Conservation (phyloP, 108 stramenopile genomes). For the Nitzschia sp. region DNA sequence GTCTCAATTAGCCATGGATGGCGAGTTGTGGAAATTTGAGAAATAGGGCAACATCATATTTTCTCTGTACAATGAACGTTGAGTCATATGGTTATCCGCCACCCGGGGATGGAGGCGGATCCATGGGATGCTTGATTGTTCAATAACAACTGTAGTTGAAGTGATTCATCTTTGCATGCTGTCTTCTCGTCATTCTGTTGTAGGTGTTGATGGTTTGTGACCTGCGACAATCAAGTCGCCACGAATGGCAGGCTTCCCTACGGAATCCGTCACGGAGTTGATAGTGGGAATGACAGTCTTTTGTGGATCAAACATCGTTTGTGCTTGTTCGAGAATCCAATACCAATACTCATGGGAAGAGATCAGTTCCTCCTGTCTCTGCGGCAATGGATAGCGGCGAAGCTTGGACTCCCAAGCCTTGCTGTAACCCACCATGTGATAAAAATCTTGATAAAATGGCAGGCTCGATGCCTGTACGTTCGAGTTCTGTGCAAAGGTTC, state of each 20-base stretch:
- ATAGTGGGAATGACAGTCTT: slow-evolving; percentile 6
- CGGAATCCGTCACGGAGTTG: not conserved
- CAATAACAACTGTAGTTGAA: no score
- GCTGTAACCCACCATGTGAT: slow-evolving; percentile 37
- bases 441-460: slow-evolving; percentile 42
- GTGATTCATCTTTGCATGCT: no score
- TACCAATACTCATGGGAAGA: slow-evolving; percentile 24
- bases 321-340: slow-evolving; percentile 10
- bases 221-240: slow-evolving; percentile 10
- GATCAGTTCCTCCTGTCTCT: not conserved
- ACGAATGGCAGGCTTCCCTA: slow-evolving; percentile 8
- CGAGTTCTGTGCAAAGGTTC: slow-evolving; percentile 14
- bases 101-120: not conserved
- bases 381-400: not conserved
- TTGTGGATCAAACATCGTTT: slow-evolving; percentile 5
- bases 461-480: slow-evolving; percentile 1
- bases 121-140: no score
- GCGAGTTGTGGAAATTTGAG: slow-evolving; percentile 48
- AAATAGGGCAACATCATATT: not conserved
- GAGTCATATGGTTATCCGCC: not conserved
- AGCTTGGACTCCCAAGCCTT: slow-evolving; percentile 38
- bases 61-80: no score
- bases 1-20: slow-evolving; percentile 52
- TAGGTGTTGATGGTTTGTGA: no score
- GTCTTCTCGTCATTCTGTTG: no score